Conservation (phyloP, 2,329 filamentous ascomycete genomes). For the Botryosphaeria dothidea region DNA sequence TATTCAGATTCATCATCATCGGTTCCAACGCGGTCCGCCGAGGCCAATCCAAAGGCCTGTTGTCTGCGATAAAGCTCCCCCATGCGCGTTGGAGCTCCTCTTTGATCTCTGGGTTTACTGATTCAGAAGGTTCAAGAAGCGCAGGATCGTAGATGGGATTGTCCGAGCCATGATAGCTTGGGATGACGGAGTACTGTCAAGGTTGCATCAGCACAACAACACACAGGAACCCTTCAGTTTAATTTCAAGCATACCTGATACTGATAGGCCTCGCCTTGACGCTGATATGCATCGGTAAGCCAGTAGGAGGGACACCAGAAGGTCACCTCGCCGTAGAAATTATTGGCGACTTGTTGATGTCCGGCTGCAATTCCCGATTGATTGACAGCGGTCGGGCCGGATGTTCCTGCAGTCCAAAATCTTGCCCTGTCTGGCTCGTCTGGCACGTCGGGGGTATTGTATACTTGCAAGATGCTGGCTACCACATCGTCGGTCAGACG, state of each 20-base stretch:
- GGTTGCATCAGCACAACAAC: not conserved
- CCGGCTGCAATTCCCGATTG: constrained; percentile 53
- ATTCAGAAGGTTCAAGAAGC: not conserved
- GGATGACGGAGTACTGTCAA: not conserved
- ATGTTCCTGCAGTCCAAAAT: constrained; percentile 26
- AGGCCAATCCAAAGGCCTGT: constrained; percentile 26
- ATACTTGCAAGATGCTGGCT: not conserved
- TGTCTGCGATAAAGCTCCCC: constrained; percentile 24
- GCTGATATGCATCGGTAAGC: constrained; percentile 50
- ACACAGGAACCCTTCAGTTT: no score
- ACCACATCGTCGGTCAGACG: not conserved
- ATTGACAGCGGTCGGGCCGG: constrained; percentile 50
- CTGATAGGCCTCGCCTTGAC: not conserved
- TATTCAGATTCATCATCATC: constrained; percentile 25
- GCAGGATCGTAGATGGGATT: not conserved
- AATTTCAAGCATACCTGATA: not conserved
- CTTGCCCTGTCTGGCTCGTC: not conserved
- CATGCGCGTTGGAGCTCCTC: constrained; percentile 22
- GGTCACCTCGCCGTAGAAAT: constrained; percentile 57
- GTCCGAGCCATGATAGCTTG: not conserved
- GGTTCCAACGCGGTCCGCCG: constrained; percentile 17
- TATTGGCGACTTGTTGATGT: constrained; percentile 56
- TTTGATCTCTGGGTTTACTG: constrained; percentile 20
- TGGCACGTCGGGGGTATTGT: not conserved
- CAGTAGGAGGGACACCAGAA: constrained; percentile 61